Percentiles rank a stretch among this genome's conserved stretches.
These are phyloP conservation scores for Raphidocelis subcapitata DNA, from an alignment of 139 green algal species.

Conservation along the genomic window DNA sequence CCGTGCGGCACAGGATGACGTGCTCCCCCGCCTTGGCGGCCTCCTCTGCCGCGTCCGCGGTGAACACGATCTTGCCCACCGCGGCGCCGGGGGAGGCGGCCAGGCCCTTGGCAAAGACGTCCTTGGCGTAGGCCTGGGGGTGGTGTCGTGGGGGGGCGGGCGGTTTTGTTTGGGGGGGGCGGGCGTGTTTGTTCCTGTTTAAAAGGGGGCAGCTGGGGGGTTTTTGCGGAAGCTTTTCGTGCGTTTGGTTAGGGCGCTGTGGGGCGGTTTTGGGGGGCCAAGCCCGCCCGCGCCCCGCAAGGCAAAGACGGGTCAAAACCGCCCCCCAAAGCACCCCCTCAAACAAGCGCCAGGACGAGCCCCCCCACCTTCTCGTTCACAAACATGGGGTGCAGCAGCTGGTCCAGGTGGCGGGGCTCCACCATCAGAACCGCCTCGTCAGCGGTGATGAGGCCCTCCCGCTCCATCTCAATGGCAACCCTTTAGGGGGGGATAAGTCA, in stretches of 20 bases:
- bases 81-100: slow-evolving; percentile 82
- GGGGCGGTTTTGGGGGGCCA: too few species aligned
- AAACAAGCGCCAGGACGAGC: too few species aligned
- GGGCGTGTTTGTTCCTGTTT: too few species aligned
- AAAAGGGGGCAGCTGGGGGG: too few species aligned
- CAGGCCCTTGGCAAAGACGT: slow-evolving; percentile 75
- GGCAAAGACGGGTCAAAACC: too few species aligned
- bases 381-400: slow-evolving; percentile 87
- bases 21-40: slow-evolving; percentile 44
- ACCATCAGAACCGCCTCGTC: slow-evolving; percentile 77
- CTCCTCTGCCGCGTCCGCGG: slow-evolving; percentile 69
- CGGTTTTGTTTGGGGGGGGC: too few species aligned
- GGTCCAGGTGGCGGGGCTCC: slow-evolving; percentile 85
- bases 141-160: too few species aligned
- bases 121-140: slow-evolving; percentile 32
- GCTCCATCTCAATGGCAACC: not conserved
- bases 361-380: slow-evolving; percentile 47
- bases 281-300: too few species aligned
- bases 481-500: too few species aligned
- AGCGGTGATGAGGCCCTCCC: slow-evolving; percentile 37
- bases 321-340: too few species aligned
- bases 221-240: too few species aligned
- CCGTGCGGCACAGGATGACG: slow-evolving; percentile 31
- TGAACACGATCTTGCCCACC: slow-evolving; percentile 84
- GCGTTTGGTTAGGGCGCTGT: too few species aligned